phyloP scores from a whole-genome alignment of 352 stramenopile species.

The Poterioochromonas sp. region DNA sequence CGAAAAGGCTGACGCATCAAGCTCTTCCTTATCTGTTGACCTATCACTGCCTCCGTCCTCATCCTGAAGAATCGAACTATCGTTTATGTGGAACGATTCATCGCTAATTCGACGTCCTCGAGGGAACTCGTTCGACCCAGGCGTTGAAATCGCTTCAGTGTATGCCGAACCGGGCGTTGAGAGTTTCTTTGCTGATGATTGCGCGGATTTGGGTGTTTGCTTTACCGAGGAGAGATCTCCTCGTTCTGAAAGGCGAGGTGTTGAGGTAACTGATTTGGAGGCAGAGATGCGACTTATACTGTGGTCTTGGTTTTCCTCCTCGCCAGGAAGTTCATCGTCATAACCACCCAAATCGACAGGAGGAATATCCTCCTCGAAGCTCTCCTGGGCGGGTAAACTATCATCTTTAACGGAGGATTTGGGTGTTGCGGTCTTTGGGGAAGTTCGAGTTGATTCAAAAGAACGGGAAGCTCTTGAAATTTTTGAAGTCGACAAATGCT shows the following conservation, averaged over 20 bases:
- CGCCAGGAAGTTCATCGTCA: no score
- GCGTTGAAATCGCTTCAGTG: neutral
- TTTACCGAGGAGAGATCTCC: neutral
- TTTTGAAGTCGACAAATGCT: no score
- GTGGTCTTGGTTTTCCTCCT: no score
- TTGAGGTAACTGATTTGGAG: neutral
- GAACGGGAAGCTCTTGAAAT: no score
- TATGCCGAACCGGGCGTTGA: neutral
- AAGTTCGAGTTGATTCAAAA: no score
- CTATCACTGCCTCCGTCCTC: neutral
- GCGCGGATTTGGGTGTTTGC: neutral
- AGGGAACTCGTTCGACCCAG: constrained; percentile 3
- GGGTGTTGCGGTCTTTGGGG: no score
- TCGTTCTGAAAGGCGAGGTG: neutral
- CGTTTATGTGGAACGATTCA: neutral
- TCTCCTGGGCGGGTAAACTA: no score
- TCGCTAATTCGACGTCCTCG: neutral
- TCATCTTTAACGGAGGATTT: no score
- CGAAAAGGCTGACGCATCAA: neutral
- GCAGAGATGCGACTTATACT: no score
- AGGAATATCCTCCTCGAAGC: no score
- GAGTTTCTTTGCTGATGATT: no score
- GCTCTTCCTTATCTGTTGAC: neutral
- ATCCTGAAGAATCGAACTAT: neutral
- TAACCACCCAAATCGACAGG: no score